Evolutionary conservation across 2,329 filamentous ascomycete genomes (phyloP).

Genomic region (Endoconidiophora laricicola): DNA sequence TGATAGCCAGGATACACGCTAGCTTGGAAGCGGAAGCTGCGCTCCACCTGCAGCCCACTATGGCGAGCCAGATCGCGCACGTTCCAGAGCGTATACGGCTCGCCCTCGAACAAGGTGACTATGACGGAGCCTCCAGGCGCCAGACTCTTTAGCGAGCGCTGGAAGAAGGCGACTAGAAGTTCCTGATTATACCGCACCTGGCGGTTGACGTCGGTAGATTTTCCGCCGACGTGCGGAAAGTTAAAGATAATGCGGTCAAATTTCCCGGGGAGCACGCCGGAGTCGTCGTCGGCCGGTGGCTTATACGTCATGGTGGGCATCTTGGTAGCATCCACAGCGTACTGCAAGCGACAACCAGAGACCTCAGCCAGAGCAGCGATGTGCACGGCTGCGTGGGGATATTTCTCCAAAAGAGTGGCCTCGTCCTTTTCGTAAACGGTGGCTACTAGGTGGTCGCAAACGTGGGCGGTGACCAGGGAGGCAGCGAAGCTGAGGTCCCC

Average conservation of each 20-base stretch:
- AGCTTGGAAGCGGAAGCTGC: conserved; percentile 53
- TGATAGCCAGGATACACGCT: conserved; percentile 54
- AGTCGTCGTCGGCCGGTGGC: conserved; percentile 17
- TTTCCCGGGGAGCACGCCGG: conserved; percentile 16
- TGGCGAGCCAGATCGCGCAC: conserved; percentile 73
- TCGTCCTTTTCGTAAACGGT: conserved; percentile 47
- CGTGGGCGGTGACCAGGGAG: conserved; percentile 48
- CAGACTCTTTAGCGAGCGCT: conserved; percentile 29
- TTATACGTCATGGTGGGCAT: conserved; percentile 31
- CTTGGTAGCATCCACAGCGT: conserved; percentile 50
- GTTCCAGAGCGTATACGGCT: conserved; percentile 95
- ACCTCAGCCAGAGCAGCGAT: conserved; percentile 30
- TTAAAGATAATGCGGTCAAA: conserved; percentile 84
- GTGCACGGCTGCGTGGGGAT: conserved; percentile 50
- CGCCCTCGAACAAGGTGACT: conserved; percentile 79
- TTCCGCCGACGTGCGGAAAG: conserved; percentile 89
- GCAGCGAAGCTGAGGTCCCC: conserved; percentile 66
- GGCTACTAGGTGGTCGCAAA: conserved; percentile 48
- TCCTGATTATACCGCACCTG: conserved; percentile 88
- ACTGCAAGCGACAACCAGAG: conserved; percentile 30
- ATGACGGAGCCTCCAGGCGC: conserved; percentile 44
- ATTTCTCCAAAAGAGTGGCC: conserved; percentile 49
- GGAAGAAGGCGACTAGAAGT: conserved; percentile 54
- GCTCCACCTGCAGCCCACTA: conserved; percentile 49
- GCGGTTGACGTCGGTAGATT: conserved; percentile 81